A percentile compares a stretch with the other conserved stretches of the same genome.
Conservation (phyloP, 1,284 basidiomycete genomes). For the Rhodotorula sp. region DNA sequence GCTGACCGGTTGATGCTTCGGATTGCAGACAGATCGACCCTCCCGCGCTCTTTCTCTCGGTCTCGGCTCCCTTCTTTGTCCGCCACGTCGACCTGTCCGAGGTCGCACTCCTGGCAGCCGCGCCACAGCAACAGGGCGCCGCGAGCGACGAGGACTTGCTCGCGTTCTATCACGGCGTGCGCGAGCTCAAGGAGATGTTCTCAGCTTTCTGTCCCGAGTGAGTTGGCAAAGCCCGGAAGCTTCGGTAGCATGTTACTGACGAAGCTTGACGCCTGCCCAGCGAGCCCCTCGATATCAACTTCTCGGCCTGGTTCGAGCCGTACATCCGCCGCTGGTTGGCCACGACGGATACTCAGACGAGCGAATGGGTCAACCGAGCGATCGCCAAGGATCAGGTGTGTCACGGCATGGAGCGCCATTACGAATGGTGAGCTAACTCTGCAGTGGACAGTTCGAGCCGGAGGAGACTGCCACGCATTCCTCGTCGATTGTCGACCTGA, state of each 20-base stretch:
- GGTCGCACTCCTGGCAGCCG: conserved; percentile 53
- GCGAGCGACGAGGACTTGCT: conserved; percentile 87
- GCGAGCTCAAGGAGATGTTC: conserved; percentile 72
- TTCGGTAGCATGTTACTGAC: not conserved
- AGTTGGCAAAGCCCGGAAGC: conserved; percentile 45
- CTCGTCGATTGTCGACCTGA: conserved; percentile 93
- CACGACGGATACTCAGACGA: conserved; percentile 86
- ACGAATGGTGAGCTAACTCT: not conserved
- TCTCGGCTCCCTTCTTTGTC: conserved; percentile 76
- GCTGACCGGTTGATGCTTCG: not conserved
- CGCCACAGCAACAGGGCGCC: conserved; percentile 63
- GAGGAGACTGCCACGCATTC: conserved; percentile 77
- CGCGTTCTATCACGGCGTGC: conserved; percentile 73
- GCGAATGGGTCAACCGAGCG: conserved; percentile 91
- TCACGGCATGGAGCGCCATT: conserved; percentile 1
- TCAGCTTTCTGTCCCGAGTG: conserved; percentile 75
- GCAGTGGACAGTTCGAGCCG: conserved; percentile 67
- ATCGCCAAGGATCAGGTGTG: conserved; percentile 80
- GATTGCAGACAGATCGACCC: conserved; percentile 27
- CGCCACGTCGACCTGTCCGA: conserved; percentile 71
- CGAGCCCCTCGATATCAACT: conserved; percentile 35
- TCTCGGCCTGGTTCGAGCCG: conserved; percentile 64
- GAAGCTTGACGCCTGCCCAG: conserved; percentile 5
- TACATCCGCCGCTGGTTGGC: conserved; percentile 86
- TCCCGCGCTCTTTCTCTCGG: conserved; percentile 57